Evolutionary conservation across 148 eudicot genomes (phyloP).

Genomic region (Rheum nobile): DNA sequence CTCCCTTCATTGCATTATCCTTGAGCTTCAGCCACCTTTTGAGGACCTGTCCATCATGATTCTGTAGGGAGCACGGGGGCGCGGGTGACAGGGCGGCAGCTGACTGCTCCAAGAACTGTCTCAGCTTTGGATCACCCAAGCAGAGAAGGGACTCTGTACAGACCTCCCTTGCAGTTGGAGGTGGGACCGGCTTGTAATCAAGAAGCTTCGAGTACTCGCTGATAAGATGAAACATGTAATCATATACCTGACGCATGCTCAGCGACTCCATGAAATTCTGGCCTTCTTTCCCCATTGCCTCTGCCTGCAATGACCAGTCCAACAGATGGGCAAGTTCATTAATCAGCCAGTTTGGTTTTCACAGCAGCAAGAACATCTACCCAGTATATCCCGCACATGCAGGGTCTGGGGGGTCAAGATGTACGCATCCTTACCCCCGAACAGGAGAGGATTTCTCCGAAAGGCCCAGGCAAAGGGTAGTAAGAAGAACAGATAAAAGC

Average conservation of each 20-base stretch:
- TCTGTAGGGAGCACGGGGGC: slow-evolving; percentile 50
- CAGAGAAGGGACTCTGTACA: slow-evolving; percentile 68
- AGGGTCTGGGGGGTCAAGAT: too few species aligned
- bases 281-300: slow-evolving; percentile 44
- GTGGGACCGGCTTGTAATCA: slow-evolving; percentile 49
- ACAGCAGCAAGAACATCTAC: too few species aligned
- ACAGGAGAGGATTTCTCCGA: too few species aligned
- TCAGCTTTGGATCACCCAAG: slow-evolving; percentile 55
- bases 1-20: slow-evolving; percentile 18
- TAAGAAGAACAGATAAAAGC: too few species aligned
- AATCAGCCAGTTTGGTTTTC: neutral
- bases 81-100: slow-evolving; percentile 35
- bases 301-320: slow-evolving; percentile 60
- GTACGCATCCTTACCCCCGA: too few species aligned
- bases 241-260: slow-evolving; percentile 69
- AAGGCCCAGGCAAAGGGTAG: too few species aligned
- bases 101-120: slow-evolving; percentile 52
- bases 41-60: slow-evolving; percentile 20
- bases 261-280: slow-evolving; percentile 63
- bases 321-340: too few species aligned
- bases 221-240: slow-evolving; percentile 78
- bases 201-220: slow-evolving; percentile 63
- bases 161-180: slow-evolving; percentile 47
- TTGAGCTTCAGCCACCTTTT: slow-evolving; percentile 31
- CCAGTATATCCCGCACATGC: too few species aligned